Base-by-base conservation (phyloP, 148 eudicot species). In the Camellia lanceoleosa region DNA sequence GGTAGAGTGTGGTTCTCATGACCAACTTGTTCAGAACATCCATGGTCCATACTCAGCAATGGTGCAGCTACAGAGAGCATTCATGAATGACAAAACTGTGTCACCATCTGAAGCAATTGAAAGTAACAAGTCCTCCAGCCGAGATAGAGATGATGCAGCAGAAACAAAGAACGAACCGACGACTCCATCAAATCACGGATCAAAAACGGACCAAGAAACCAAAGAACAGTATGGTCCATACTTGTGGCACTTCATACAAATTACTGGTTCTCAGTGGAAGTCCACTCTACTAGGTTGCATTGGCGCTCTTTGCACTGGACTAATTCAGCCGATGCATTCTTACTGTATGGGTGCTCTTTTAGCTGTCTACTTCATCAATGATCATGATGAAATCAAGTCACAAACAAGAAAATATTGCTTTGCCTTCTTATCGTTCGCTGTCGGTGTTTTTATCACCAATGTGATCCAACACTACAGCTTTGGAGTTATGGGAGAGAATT, bases 381-480 rank as follows among this genome's bases (percentile, higher is more conserved):
- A 82, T 73, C 43, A 65, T 16, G 56, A 43, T 3, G 59, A 78
- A 52, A 73, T 78, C 64, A 78, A 63, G 43, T 54, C 68, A n/a
- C 46, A 78, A 71, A 72, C 73, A 19, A 73, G 44, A 78, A 51
- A 16, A 5, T 82, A 43, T 46, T 43, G 73, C 46, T 63, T 41
- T 3, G 56, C 56, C 64, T 82, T 78, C 78, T 49, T 78, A 58
- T 16, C 20, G 18, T 18, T 71, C 18, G 72, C 60, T 10, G 1
- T 46, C 46, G 23, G 10, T 44, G 51, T 52, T 19, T 63, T 82
- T 58, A 42, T 82, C 52, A 12, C 77, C 58, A 82, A 59, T 73
- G 59, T 78, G 10, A 63, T 73, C 30, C 84, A 82, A 67, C 78
- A 82, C 42, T 78, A 82, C 63, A 5, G 73, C 46, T 82, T 78